These are phyloP conservation scores for Sarocladium strictum DNA, from an alignment of 2,329 filamentous ascomycete species.

Conservation along the genomic window DNA sequence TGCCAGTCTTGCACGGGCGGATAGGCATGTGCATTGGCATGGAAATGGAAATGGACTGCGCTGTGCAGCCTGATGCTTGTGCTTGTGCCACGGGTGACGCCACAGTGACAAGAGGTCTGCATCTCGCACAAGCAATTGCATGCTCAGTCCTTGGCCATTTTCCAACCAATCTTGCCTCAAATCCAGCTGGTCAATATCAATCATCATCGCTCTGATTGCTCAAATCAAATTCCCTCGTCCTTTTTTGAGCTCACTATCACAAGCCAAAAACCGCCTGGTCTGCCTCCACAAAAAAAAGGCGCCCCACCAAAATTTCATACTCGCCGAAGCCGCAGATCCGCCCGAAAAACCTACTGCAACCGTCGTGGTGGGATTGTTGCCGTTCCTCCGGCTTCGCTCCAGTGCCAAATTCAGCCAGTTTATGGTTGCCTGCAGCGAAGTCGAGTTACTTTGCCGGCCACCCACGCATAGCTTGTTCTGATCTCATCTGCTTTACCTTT, in stretches of 20 bases:
- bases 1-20: neutral
- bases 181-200: neutral
- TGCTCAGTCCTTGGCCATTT: too few relatives aligned
- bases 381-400: constrained; percentile 1
- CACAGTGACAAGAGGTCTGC: neutral
- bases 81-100: too few relatives aligned
- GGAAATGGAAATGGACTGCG: neutral
- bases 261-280: neutral
- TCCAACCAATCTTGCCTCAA: neutral
- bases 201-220: neutral
- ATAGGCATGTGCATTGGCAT: neutral
- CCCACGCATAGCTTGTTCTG: neutral
- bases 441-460: neutral
- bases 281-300: constrained; percentile 2
- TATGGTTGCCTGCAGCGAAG: neutral
- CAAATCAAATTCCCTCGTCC: neutral
- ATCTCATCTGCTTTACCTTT: neutral
- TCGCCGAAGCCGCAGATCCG: constrained; percentile 5
- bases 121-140: neutral
- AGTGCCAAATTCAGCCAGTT: neutral
- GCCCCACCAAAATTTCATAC: constrained; percentile 2
- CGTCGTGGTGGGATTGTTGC: neutral
- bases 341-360: neutral
- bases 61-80: neutral
- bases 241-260: constrained; percentile 1